Conservation (phyloP, 768 basidiomycete genomes). For the Serpula lacrymans region DNA sequence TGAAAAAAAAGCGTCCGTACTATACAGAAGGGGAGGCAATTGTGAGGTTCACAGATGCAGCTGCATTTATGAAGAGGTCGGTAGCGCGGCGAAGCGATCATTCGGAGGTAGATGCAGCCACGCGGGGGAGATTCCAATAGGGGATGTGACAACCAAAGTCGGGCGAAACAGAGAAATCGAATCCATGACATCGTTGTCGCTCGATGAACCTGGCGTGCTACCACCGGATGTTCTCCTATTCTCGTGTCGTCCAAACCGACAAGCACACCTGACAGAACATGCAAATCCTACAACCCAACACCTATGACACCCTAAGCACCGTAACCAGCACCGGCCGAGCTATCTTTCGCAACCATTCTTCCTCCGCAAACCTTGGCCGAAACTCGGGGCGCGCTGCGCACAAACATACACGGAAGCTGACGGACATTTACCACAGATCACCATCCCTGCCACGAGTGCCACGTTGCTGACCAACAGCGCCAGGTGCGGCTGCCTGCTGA, state of each 20-base stretch:
- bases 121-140: conserved; percentile 11
- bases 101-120: conserved; percentile 14
- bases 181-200: conserved; percentile 10
- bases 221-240: conserved; percentile 15
- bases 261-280: conserved; percentile 11
- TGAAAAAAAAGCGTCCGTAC: conserved; percentile 80
- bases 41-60: conserved; percentile 26
- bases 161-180: conserved; percentile 11
- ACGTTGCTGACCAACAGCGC: conserved; percentile 45
- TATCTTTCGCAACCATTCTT: conserved; percentile 29
- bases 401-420: conserved; percentile 23
- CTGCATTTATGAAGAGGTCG: conserved; percentile 15
- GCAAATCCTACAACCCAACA: conserved; percentile 30
- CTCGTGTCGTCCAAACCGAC: no score
- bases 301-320: conserved; percentile 28
- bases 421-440: conserved; percentile 41
- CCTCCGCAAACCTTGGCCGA: conserved; percentile 41
- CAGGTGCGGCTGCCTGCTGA: conserved; percentile 56
- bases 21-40: conserved; percentile 41
- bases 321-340: conserved; percentile 34
- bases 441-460: conserved; percentile 40
- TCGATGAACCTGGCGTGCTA: conserved; percentile 20
- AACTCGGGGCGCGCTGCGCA: conserved; percentile 40
- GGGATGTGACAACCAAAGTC: conserved; percentile 15
- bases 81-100: conserved; percentile 16